Evolutionary conservation across 495 filamentous ascomycete genomes (phyloP).

Genomic region (Podospora comata): DNA sequence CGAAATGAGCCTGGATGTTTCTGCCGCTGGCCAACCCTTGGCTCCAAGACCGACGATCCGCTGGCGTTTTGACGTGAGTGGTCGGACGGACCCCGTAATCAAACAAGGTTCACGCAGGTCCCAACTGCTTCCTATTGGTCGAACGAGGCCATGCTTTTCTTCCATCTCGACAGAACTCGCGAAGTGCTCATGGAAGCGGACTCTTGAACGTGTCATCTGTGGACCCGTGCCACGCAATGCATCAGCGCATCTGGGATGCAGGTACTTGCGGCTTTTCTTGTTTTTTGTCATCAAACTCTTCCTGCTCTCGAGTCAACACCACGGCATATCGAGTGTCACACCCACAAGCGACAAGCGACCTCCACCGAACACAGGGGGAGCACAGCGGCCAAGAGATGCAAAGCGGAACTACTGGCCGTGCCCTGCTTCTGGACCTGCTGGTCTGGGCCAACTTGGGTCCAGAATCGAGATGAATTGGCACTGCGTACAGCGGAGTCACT

Average conservation of each 20-base stretch:
- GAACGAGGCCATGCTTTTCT: not conserved
- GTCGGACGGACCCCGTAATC: slow-evolving; percentile 17
- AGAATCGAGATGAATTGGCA: slow-evolving; percentile 12
- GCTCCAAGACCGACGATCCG: slow-evolving; percentile 22
- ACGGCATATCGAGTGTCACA: not conserved
- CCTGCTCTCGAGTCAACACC: not conserved
- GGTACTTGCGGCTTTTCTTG: not conserved
- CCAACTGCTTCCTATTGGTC: slow-evolving; percentile 17
- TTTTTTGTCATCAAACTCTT: not conserved
- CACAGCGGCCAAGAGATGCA: not conserved
- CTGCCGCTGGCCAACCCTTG: slow-evolving; percentile 13
- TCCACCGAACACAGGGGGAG: not conserved
- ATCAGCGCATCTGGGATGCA: not conserved
- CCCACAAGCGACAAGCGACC: not conserved
- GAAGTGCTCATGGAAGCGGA: slow-evolving; percentile 1
- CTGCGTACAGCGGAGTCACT: not conserved
- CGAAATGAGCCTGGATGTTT: slow-evolving; percentile 28
- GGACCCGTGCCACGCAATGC: slow-evolving; percentile 11
- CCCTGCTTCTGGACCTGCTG: not conserved
- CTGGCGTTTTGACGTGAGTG: slow-evolving; percentile 16
- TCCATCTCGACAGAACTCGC: not conserved
- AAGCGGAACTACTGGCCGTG: not conserved
- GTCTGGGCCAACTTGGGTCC: not conserved
- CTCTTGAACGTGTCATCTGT: slow-evolving; percentile 12
- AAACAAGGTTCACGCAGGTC: slow-evolving; percentile 30